These are phyloP conservation scores for Cryomyces minteri DNA, from an alignment of 495 filamentous ascomycete genomes.

Conservation along the genomic window DNA sequence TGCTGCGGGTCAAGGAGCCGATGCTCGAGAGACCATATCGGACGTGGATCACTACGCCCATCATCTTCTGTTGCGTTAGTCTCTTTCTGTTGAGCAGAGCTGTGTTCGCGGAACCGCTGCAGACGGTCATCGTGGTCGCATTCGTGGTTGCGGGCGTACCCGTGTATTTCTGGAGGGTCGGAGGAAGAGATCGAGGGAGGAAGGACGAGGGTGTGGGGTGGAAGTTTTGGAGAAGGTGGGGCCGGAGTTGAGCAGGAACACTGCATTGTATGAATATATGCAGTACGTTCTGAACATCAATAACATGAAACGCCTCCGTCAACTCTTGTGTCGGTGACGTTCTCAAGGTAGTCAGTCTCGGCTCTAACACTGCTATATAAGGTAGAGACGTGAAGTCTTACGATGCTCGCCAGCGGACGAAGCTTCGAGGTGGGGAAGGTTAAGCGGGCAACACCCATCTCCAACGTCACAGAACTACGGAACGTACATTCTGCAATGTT, in stretches of 20 bases:
- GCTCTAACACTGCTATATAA: too few relatives aligned
- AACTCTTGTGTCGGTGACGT: too few relatives aligned
- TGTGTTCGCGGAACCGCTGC: slow-evolving; percentile 73
- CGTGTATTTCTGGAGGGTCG: slow-evolving; percentile 74
- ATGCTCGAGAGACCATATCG: slow-evolving; percentile 73
- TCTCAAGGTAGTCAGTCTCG: too few relatives aligned
- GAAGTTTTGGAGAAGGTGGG: slow-evolving; percentile 41
- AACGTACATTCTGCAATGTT: too few relatives aligned
- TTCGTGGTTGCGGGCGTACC: slow-evolving; percentile 74
- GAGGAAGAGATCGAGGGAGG: slow-evolving; percentile 21
- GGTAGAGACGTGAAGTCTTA: too few relatives aligned
- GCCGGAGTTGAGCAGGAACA: not conserved
- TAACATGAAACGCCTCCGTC: too few relatives aligned
- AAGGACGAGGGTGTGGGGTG: slow-evolving; percentile 26
- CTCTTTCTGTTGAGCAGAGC: slow-evolving; percentile 77
- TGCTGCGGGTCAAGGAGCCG: slow-evolving; percentile 78
- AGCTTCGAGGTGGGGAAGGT: too few relatives aligned
- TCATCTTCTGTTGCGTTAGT: slow-evolving; percentile 96
- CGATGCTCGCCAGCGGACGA: too few relatives aligned
- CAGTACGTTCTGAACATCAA: too few relatives aligned
- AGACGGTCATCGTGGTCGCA: slow-evolving; percentile 66
- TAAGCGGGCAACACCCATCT: too few relatives aligned
- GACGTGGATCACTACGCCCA: slow-evolving; percentile 92
- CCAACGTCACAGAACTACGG: too few relatives aligned
- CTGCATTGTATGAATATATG: not conserved